Percentiles rank a stretch among this genome's conserved stretches.
Conservation (phyloP, 768 basidiomycete genomes). For the Gloeopeniophorella convolvens region DNA sequence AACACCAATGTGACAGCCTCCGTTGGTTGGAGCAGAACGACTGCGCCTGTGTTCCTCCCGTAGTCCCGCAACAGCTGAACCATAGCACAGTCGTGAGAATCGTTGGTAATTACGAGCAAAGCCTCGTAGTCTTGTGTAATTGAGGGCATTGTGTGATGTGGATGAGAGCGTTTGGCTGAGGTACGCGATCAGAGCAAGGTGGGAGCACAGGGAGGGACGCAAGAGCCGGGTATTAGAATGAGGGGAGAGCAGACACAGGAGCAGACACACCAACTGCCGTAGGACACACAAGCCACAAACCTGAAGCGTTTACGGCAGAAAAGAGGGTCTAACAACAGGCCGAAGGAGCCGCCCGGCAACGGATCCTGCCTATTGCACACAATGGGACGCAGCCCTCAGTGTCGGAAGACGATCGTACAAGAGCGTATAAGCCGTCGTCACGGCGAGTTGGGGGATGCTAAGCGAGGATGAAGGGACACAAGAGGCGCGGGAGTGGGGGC, state of each 20-base stretch:
- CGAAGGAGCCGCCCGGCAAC: slow-evolving; percentile 14
- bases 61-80: slow-evolving; percentile 62
- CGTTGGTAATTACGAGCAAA: slow-evolving; percentile 63
- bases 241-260: slow-evolving; percentile 1
- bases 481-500: slow-evolving; percentile 5
- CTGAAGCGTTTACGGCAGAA: slow-evolving; percentile 19
- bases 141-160: slow-evolving; percentile 45
- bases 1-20: slow-evolving; percentile 62
- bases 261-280: slow-evolving; percentile 15
- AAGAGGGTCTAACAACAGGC: slow-evolving; percentile 10
- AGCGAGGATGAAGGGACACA: slow-evolving; percentile 14
- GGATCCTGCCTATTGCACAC: slow-evolving; percentile 19
- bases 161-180: slow-evolving; percentile 38
- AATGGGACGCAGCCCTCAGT: slow-evolving; percentile 16
- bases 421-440: slow-evolving; percentile 12
- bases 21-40: slow-evolving; percentile 52
- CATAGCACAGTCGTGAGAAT: slow-evolving; percentile 56
- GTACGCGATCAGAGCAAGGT: slow-evolving; percentile 6
- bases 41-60: slow-evolving; percentile 45
- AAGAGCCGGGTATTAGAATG: slow-evolving; percentile 11
- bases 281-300: slow-evolving; percentile 16
- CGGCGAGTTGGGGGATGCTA: slow-evolving; percentile 12
- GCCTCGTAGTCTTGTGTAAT: slow-evolving; percentile 56
- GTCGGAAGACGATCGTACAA: slow-evolving; percentile 5
- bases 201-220: slow-evolving; percentile 10